phyloP scores from a whole-genome alignment of 2,329 filamentous ascomycete genomes.

The Neodidymelliopsis sp. region DNA sequence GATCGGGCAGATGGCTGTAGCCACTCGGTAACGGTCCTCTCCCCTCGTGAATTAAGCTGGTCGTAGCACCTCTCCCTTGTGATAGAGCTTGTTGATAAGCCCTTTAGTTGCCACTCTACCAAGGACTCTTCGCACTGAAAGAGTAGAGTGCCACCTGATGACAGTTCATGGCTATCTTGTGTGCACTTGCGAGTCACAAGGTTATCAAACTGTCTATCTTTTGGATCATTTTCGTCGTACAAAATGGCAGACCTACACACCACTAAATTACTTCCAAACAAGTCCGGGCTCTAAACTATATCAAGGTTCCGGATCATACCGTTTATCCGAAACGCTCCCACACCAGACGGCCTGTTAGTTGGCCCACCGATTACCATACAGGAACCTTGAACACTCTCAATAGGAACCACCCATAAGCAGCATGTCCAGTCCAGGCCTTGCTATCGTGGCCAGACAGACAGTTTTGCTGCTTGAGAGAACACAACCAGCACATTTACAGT shows the following conservation, averaged over 20 bases:
- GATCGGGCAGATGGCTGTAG: constrained; percentile 12
- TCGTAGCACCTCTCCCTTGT: not conserved
- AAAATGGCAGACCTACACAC: constrained; percentile 3
- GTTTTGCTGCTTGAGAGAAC: no score
- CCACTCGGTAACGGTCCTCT: constrained; percentile 9
- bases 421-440: not conserved
- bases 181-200: not conserved
- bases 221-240: constrained; percentile 2
- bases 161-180: not conserved
- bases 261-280: not conserved
- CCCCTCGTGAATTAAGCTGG: constrained; percentile 2
- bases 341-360: not conserved
- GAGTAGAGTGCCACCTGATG: not conserved
- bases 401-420: not conserved
- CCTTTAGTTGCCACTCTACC: not conserved
- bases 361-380: constrained; percentile 2
- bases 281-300: not conserved
- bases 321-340: constrained; percentile 8
- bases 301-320: not conserved
- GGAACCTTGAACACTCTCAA: not conserved
- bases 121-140: not conserved
- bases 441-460: no score
- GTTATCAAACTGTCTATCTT: not conserved
- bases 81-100: not conserved
- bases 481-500: no score